phyloP scores from a whole-genome alignment of 331 rosid genomes.

The Cydonia oblonga region DNA sequence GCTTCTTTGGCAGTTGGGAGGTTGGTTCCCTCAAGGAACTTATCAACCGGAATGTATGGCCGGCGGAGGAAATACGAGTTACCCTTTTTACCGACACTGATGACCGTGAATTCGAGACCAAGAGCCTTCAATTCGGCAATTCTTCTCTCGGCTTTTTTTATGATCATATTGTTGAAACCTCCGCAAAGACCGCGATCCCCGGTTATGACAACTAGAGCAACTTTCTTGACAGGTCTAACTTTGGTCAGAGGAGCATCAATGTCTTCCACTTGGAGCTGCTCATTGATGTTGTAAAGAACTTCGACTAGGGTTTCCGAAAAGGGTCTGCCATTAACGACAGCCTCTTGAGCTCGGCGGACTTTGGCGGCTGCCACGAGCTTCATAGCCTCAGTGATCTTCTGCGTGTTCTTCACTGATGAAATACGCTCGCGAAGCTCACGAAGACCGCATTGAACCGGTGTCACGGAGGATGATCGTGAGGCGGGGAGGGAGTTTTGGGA shows the following conservation, averaged over 20 bases:
- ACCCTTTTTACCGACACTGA: conserved; percentile 83
- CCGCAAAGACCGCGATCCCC: conserved; percentile 93
- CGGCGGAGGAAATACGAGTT: conserved; percentile 63
- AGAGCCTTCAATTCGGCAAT: conserved; percentile 53
- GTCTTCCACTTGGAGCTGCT: conserved; percentile 80
- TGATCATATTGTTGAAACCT: conserved; percentile 44
- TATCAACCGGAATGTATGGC: conserved; percentile 74
- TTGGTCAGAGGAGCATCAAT: conserved; percentile 57
- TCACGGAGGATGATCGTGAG: conserved; percentile 16
- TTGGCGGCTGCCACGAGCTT: conserved; percentile 92
- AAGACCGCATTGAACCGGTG: conserved; percentile 54
- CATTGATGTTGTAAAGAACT: conserved; percentile 84
- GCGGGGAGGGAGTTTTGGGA: conserved; percentile 28
- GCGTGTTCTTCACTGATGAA: conserved; percentile 66
- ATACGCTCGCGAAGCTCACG: conserved; percentile 69
- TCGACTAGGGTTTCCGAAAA: conserved; percentile 80
- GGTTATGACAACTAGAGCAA: conserved; percentile 63
- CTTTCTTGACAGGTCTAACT: conserved; percentile 64
- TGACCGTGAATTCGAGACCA: conserved; percentile 45
- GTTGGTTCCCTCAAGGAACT: conserved; percentile 44
- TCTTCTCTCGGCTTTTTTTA: conserved; percentile 61
- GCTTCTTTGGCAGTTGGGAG: conserved; percentile 88
- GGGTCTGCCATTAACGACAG: conserved; percentile 80
- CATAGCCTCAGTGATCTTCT: conserved; percentile 91
- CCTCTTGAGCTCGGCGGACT: conserved; percentile 91